phyloP scores from a whole-genome alignment of 2,329 filamentous ascomycete genomes.

The Pyrenochaeta sp. region DNA sequence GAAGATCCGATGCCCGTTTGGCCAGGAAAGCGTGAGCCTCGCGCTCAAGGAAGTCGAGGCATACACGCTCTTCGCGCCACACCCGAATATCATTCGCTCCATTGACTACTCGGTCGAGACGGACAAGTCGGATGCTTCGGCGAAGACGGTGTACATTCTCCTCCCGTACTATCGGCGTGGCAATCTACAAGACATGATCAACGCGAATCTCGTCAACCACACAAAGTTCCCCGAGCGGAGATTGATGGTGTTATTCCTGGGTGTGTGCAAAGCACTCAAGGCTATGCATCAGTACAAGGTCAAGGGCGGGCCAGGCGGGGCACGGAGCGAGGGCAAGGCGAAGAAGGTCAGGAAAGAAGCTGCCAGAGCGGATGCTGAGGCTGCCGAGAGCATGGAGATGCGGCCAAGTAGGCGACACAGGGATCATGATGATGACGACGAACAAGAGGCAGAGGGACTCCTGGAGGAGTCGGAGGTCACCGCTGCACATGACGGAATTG shows the following conservation, averaged over 20 bases:
- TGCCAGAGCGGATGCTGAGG: slow-evolving; percentile 60
- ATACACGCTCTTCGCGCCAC: slow-evolving; percentile 85
- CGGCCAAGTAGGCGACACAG: slow-evolving; percentile 48
- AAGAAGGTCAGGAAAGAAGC: slow-evolving; percentile 64
- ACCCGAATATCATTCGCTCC: slow-evolving; percentile 84
- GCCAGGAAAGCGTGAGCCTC: slow-evolving; percentile 91
- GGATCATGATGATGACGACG: slow-evolving; percentile 68
- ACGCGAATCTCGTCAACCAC: slow-evolving; percentile 96
- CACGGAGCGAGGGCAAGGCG: slow-evolving; percentile 59
- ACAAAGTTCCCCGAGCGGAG: slow-evolving; percentile 85
- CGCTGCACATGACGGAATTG: slow-evolving; percentile 70
- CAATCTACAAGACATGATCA: slow-evolving; percentile 97
- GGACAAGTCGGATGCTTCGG: slow-evolving; percentile 70
- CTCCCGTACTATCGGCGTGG: slow-evolving; percentile 94
- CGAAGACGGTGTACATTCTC: slow-evolving; percentile 96
- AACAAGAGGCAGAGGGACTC: slow-evolving; percentile 79
- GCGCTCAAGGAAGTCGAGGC: slow-evolving; percentile 98
- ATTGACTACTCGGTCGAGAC: slow-evolving; percentile 83
- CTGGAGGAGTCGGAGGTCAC: slow-evolving; percentile 82
- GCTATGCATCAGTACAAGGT: slow-evolving; percentile 91
- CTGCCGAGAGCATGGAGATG: slow-evolving; percentile 54
- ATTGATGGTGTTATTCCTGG: slow-evolving; percentile 88
- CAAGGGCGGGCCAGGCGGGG: slow-evolving; percentile 61
- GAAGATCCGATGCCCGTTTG: slow-evolving; percentile 98
- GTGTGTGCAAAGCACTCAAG: slow-evolving; percentile 85